Evolutionary conservation across 176 grass and related monocot species (phyloP).

Genomic region (Carex cristatella): DNA sequence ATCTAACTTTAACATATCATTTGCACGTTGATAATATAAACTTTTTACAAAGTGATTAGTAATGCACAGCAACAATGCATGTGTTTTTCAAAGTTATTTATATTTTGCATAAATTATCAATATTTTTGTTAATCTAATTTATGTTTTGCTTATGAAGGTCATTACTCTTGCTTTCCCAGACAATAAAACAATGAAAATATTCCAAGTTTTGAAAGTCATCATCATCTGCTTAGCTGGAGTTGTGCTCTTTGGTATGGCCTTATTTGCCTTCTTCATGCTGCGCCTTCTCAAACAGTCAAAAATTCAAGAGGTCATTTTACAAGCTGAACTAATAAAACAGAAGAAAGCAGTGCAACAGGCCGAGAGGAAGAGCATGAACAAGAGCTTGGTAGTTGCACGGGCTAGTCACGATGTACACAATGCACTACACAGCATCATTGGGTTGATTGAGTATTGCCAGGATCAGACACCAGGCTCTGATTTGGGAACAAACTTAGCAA

Average conservation of each 20-base stretch:
- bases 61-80: neutral
- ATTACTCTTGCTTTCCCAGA: conserved; percentile 7
- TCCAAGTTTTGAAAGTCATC: conserved; percentile 4
- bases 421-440: conserved; percentile 38
- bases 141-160: neutral
- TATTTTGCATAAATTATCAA: neutral
- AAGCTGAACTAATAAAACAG: conserved; percentile 45
- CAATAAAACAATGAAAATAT: neutral
- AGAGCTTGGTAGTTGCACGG: conserved; percentile 63
- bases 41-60: neutral
- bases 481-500: conserved; percentile 2
- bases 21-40: too few relatives aligned
- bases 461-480: conserved; percentile 13
- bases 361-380: conserved; percentile 93
- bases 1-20: too few relatives aligned
- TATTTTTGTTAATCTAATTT: neutral
- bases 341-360: conserved; percentile 73
- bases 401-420: conserved; percentile 81
- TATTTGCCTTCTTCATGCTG: neutral
- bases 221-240: neutral
- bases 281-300: conserved; percentile 8
- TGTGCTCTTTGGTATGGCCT: neutral
- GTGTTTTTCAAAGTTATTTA: neutral
- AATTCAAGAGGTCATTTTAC: conserved; percentile 26
- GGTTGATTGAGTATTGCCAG: conserved; percentile 43